Base-by-base conservation (phyloP, 257 asterid species). In the Petunia secreta region DNA sequence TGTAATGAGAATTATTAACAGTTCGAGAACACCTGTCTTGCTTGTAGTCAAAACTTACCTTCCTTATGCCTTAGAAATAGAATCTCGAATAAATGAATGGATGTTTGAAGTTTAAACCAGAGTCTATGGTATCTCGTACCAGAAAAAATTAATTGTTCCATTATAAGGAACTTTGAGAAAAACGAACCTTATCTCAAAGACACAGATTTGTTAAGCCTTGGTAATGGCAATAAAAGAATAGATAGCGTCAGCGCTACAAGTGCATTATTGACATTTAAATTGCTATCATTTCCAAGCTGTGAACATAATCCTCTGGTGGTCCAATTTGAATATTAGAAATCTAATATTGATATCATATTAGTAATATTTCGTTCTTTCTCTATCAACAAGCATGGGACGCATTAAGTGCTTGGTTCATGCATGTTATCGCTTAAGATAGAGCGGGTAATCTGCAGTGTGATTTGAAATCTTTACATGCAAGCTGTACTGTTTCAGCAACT, bases 391-490 rank as follows among this genome's bases (percentile, higher is more conserved):
- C 57, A 52, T 52, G 57, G 25, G 25, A 25, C 25, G 25, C 25
- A 25, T 25, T 25, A 25, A 25, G 25, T 25, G 25, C 25, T 25
- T 25, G 25, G 25, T 25, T 25, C 25, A 25, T 25, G 25, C 25
- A 25, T 25, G 25, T 25, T 25, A 25, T 25, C 25, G 25, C 25
- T 25, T 25, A 25, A 25, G 25, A 25, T 25, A 25, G 25, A 25
- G 25, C 25, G 25, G 25, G 25, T 25, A 25, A 25, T 25, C 25
- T 11, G 44, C 43, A 25, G 43, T 0, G 3, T 25, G 41, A 71
- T 71, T 25, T 48, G 77, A 69, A 15, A 46, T 48, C 25, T 71
- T 34, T 71, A 59, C 43, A 25, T 69, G 44, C 60, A 71, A 71
- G 25, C 25, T 2, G 1, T 48, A 48, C 59, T 5, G 60, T 71